phyloP scores from a whole-genome alignment of 257 asterid species.

The Solanum peruvianum region DNA sequence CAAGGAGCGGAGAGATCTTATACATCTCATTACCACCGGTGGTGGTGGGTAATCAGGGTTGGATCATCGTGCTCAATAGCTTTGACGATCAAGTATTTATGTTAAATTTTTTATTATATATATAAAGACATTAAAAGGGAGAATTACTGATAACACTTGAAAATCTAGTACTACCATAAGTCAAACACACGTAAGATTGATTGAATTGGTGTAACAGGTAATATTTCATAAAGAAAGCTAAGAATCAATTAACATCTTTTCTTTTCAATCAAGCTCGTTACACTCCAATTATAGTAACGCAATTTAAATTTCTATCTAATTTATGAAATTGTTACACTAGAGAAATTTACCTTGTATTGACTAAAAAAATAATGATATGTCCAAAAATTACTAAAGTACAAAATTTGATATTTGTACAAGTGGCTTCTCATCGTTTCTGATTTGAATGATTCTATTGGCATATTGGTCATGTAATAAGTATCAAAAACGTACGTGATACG shows the following conservation, averaged over 20 bases:
- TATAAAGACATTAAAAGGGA: background rate
- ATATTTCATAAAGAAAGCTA: background rate
- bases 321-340: no score
- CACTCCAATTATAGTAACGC: no score
- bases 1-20: background rate
- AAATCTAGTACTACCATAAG: background rate
- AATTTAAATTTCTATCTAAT: no score
- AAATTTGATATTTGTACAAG: background rate
- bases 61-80: rapidly evolving
- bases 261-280: background rate
- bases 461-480: background rate
- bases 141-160: background rate
- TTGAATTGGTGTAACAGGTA: rapidly evolving
- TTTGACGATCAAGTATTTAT: background rate
- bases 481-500: background rate
- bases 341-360: no score
- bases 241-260: background rate
- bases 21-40: rapidly evolving
- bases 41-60: background rate
- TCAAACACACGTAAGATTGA: background rate
- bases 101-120: background rate
- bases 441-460: background rate
- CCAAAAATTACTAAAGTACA: background rate
- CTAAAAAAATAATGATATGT: background rate
- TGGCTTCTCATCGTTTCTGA: background rate